A percentile compares a stretch with the other conserved stretches of the same genome.
phyloP scores from a whole-genome alignment of 2,329 filamentous ascomycete species.

The Penicillium sp. region DNA sequence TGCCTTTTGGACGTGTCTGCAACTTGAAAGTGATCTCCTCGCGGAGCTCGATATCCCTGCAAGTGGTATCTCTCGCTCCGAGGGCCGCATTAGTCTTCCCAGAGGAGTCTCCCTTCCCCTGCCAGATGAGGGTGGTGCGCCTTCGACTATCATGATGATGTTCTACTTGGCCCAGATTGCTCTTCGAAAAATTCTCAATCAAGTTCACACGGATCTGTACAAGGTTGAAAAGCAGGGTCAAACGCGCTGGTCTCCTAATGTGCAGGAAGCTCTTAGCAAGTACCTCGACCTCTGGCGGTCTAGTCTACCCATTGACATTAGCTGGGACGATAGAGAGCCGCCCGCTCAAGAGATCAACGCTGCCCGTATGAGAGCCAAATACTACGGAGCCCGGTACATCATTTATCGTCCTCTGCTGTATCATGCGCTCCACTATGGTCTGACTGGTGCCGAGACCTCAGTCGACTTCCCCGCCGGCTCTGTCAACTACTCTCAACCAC shows the following conservation, averaged over 20 bases:
- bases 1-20: slow-evolving; percentile 90
- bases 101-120: slow-evolving; percentile 35
- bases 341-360: slow-evolving; percentile 74
- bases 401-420: slow-evolving; percentile 77
- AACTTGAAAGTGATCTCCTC: slow-evolving; percentile 90
- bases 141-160: slow-evolving; percentile 48
- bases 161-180: slow-evolving; percentile 63
- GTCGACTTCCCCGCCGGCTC: slow-evolving; percentile 35
- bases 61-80: too few relatives aligned
- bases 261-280: slow-evolving; percentile 44
- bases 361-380: slow-evolving; percentile 86
- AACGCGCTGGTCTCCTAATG: slow-evolving; percentile 36
- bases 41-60: slow-evolving; percentile 77
- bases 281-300: slow-evolving; percentile 54
- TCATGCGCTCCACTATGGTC: slow-evolving; percentile 54
- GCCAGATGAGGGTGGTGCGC: slow-evolving; percentile 32
- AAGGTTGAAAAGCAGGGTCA: slow-evolving; percentile 40
- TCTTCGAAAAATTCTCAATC: slow-evolving; percentile 56
- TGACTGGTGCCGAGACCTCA: slow-evolving; percentile 26
- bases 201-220: slow-evolving; percentile 56
- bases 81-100: slow-evolving; percentile 46
- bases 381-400: slow-evolving; percentile 88
- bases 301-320: slow-evolving; percentile 52
- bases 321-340: slow-evolving; percentile 65
- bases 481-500: slow-evolving; percentile 28